Conservation (phyloP, 73 alveolate genomes). For the Tetrahymena elliotti region DNA sequence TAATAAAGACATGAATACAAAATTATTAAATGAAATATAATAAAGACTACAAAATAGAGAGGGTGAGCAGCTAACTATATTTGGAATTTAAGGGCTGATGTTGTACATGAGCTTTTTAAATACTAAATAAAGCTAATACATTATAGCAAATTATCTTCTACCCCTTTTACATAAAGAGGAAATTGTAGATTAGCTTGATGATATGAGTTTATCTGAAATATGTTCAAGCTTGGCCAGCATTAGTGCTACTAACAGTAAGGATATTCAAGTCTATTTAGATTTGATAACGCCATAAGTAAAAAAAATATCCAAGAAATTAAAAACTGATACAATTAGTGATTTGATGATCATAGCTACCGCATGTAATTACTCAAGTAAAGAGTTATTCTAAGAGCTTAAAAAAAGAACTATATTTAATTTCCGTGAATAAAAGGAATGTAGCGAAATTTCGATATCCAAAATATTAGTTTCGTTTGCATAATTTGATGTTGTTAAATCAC, state of each 20-base stretch:
- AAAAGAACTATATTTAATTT: not conserved
- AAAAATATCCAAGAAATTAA: not conserved
- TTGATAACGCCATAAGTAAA: not conserved
- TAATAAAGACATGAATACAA: not conserved
- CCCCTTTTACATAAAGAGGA: not conserved
- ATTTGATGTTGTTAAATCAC: not conserved
- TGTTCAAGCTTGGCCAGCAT: not conserved
- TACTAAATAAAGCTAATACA: not conserved
- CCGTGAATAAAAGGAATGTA: not conserved
- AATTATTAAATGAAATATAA: not conserved
- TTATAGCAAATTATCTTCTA: not conserved
- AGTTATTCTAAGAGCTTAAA: not conserved
- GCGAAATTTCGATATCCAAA: not conserved
- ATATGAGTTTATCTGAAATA: not conserved
- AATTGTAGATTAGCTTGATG: not conserved
- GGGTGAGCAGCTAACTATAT: not conserved
- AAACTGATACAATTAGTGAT: not conserved
- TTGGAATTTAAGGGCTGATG: not conserved
- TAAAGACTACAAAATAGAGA: not conserved
- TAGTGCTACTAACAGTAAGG: not conserved
- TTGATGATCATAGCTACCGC: not conserved
- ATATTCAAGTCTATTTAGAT: not conserved
- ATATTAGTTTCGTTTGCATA: not conserved
- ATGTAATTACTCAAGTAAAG: not conserved
- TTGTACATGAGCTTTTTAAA: not conserved